A percentile compares a stretch with the other conserved stretches of the same genome.
Conservation (phyloP, 1,139 yeast genomes). For the Suhomyces guaymorum region DNA sequence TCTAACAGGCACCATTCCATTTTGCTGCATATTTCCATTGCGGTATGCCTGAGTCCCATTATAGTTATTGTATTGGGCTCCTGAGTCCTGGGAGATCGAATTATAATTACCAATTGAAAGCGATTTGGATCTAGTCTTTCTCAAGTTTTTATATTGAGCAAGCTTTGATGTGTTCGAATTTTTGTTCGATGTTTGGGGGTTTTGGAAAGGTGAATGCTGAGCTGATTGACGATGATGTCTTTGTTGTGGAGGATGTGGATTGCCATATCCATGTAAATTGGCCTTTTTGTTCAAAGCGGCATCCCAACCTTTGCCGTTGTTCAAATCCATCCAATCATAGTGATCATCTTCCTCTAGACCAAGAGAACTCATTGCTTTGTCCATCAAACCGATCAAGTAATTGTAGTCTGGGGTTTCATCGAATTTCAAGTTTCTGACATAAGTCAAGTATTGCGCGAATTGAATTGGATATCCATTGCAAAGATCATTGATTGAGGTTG, state of each 20-base stretch:
- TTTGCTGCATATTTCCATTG: slow-evolving; percentile 9
- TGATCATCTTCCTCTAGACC: slow-evolving; percentile 51
- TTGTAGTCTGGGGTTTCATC: slow-evolving; percentile 81
- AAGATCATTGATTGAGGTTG: slow-evolving; percentile 67
- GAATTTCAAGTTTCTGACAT: slow-evolving; percentile 69
- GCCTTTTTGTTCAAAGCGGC: slow-evolving; percentile 76
- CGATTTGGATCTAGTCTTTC: slow-evolving; percentile 17
- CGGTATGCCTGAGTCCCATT: slow-evolving; percentile 8
- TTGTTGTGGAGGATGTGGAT: slow-evolving; percentile 60
- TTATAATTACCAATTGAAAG: slow-evolving; percentile 29
- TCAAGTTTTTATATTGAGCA: slow-evolving; percentile 10
- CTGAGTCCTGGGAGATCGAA: slow-evolving; percentile 28
- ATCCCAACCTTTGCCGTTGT: slow-evolving; percentile 84
- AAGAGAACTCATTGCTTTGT: slow-evolving; percentile 39
- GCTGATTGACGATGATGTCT: slow-evolving; percentile 32
- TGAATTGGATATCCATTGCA: slow-evolving; percentile 73
- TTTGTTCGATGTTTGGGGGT: slow-evolving; percentile 7
- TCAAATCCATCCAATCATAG: slow-evolving; percentile 83
- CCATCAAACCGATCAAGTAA: slow-evolving; percentile 43
- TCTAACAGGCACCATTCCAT: slow-evolving; percentile 36
- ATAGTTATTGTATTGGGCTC: slow-evolving; percentile 14
- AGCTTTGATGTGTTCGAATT: slow-evolving; percentile 14
- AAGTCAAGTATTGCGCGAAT: slow-evolving; percentile 73
- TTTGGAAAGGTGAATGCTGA: slow-evolving; percentile 11
- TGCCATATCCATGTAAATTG: slow-evolving; percentile 77